phyloP scores from a whole-genome alignment of 129 eudicot genomes.

The carrot (Daucus carota) region DH1_v3.0 NC_030386.2:31942501-31943000 shows the following conservation, averaged over 20 bases:
- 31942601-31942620: conserved; percentile 45
- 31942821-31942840: conserved; percentile 82
- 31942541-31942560: neutral
- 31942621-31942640: conserved; percentile 68
- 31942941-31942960: neutral
- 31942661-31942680: conserved; percentile 56
- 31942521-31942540: neutral
- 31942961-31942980: neutral
- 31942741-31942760: conserved; percentile 69
- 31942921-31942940: neutral
- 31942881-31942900: conserved; percentile 93
- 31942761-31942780: conserved; percentile 98
- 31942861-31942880: conserved; percentile 94
- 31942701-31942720: conserved; percentile 81
- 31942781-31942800: conserved; percentile 87
- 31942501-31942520: conserved; percentile 46
- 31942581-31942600: neutral
- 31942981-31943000: conserved; percentile 43
- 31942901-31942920: neutral
- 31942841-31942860: conserved; percentile 75
- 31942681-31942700: conserved; percentile 59
- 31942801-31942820: conserved; percentile 98
- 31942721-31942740: conserved; percentile 65
- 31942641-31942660: conserved; percentile 78
- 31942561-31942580: neutral